Percentiles rank a stretch among this genome's conserved stretches.
Conservation (phyloP, 2,329 filamentous ascomycete genomes). For the Apiospora sp. region DNA sequence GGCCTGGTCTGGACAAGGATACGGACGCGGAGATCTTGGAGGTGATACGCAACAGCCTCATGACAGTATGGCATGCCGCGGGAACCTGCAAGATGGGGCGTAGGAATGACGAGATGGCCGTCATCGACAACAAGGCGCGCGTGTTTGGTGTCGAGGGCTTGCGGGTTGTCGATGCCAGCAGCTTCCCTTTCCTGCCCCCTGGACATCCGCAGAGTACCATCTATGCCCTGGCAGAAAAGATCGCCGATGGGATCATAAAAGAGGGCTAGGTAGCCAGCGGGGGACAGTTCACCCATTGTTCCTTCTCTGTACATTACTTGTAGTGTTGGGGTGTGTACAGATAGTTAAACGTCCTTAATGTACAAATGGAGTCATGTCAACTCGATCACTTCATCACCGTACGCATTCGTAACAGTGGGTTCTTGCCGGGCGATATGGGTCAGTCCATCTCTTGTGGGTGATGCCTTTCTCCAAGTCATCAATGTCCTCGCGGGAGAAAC, state of each 20-base stretch:
- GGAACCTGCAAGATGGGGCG: constrained; percentile 34
- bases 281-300: background rate
- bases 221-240: constrained; percentile 27
- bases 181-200: constrained; percentile 29
- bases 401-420: background rate
- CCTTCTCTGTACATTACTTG: background rate
- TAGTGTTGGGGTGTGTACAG: background rate
- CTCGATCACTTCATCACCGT: background rate
- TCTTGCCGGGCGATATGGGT: background rate
- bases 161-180: constrained; percentile 30
- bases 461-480: background rate
- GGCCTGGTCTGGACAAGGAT: constrained; percentile 26
- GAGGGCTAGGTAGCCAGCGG: background rate
- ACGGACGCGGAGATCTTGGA: constrained; percentile 29
- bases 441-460: background rate
- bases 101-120: constrained; percentile 28
- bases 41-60: constrained; percentile 25
- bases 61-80: constrained; percentile 31
- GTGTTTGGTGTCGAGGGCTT: constrained; percentile 32
- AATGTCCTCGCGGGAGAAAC: background rate
- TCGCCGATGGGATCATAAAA: constrained; percentile 13
- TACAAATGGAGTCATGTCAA: background rate
- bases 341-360: background rate
- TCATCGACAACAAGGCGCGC: constrained; percentile 31
- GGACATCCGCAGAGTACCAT: constrained; percentile 29